Evolutionary conservation across 2,329 filamentous ascomycete species (phyloP), one percentile per base, ranked within the genome.

Genomic region (Coniochaeta sp.): DNA sequence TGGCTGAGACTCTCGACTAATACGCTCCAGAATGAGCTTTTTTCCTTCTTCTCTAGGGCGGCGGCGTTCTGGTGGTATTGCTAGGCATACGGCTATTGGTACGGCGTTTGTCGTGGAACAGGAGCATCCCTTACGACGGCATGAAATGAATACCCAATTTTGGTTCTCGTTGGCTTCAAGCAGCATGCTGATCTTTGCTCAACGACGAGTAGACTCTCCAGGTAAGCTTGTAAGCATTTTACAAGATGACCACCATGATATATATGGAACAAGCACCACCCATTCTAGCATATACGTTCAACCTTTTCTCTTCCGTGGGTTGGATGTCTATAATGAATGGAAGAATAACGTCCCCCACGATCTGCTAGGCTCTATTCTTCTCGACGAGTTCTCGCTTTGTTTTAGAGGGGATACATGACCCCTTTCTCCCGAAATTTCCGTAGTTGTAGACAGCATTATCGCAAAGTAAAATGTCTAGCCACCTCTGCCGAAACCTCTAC

Each of bases 241-340:
- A 52, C 26, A 52, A 28, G 11, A 17, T 31, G 47, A 16, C n/a
- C 28, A 17, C 24, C 14, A 28, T 52, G 47, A 17, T 22, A 17
- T 52, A n/a, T n/a, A n/a, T n/a, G 26, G 16, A 12, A 50, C 66
- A 28, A 5, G 12, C 16, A 31, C 28, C 47, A 57, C 54, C 74
- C 73, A 77, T 75, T 71, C 69, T 67, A 77, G 76, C 76, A 77
- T 77, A 77, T 77, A 66, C 76, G 72, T 73, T 71, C 72, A 70
- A 70, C 68, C 64, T 71, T 59, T 67, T 70, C 64, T 66, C 63
- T 67, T 66, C 75, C 71, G 62, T 78, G 76, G 73, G 72, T 72
- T 73, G 71, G 69, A 71, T 68, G 77, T 74, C 76, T 77, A 78
- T 74, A 74, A 71, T 67, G 66, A 71, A 75, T 79, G 77, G 77